phyloP scores from a whole-genome alignment of 75 land plant species.

The Larix kaempferi region DNA sequence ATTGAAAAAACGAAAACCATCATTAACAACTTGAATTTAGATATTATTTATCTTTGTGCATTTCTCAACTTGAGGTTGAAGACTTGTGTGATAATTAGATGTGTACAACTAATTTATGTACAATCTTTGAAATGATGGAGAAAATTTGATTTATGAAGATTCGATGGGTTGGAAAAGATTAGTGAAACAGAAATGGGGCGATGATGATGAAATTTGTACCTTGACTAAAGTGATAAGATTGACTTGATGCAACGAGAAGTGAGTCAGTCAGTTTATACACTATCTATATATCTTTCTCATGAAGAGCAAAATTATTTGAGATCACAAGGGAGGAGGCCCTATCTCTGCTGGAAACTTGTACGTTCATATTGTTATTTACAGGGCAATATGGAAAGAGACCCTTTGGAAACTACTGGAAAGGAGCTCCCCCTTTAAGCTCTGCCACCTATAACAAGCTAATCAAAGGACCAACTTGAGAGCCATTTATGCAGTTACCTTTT shows the following conservation, averaged over 20 bases:
- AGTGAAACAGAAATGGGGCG: conserved; percentile 7
- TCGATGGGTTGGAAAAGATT: neutral
- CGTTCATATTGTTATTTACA: neutral
- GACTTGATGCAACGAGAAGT: neutral
- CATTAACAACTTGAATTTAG: too few relatives aligned
- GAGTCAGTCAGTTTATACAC: too few relatives aligned
- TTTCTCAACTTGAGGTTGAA: neutral
- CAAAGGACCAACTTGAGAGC: neutral
- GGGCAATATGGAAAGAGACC: neutral
- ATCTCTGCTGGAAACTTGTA: conserved; percentile 2
- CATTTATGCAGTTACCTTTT: neutral
- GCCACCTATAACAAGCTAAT: neutral
- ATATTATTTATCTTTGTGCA: too few relatives aligned
- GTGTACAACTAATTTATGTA: conserved; percentile 8
- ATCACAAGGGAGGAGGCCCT: too few relatives aligned
- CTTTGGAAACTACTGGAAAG: too few relatives aligned
- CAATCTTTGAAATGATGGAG: conserved; percentile 7
- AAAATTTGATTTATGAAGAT: conserved; percentile 8
- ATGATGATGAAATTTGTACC: neutral
- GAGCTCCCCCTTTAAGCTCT: neutral
- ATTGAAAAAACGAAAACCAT: too few relatives aligned
- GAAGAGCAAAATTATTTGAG: too few relatives aligned
- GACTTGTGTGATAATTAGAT: neutral
- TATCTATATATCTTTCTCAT: too few relatives aligned
- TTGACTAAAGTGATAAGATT: conserved; percentile 8